Conservation (phyloP, 495 filamentous ascomycete genomes). For the Diplogelasinospora grovesii region DNA sequence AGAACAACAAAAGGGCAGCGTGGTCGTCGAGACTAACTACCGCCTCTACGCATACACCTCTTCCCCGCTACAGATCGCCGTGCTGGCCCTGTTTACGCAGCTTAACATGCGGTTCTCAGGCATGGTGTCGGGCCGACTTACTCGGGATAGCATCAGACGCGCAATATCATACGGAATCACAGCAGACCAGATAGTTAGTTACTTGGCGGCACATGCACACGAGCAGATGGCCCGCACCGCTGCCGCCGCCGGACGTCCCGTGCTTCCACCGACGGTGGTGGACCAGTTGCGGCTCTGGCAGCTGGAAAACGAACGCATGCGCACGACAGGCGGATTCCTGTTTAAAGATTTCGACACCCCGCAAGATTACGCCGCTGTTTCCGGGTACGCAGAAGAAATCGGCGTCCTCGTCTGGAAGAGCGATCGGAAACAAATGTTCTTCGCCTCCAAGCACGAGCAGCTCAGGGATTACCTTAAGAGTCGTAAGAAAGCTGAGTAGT, state of each 20-base stretch:
- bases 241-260: constrained; percentile 47
- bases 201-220: constrained; percentile 84
- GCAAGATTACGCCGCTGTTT: constrained; percentile 69
- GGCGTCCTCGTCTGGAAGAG: constrained; percentile 88
- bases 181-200: constrained; percentile 84
- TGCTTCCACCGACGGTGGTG: constrained; percentile 89
- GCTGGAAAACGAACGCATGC: constrained; percentile 90
- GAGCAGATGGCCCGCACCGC: constrained; percentile 74
- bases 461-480: constrained; percentile 71
- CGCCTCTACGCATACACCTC: constrained; percentile 94
- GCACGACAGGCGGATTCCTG: constrained; percentile 69
- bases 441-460: constrained; percentile 80
- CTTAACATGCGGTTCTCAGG: constrained; percentile 85
- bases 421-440: constrained; percentile 72
- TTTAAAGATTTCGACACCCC: constrained; percentile 79
- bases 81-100: constrained; percentile 82
- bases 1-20: constrained; percentile 79
- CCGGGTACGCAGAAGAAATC: constrained; percentile 78
- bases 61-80: constrained; percentile 85
- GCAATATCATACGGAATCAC: constrained; percentile 91
- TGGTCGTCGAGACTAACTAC: constrained; percentile 98
- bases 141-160: constrained; percentile 73
- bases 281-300: constrained; percentile 98
- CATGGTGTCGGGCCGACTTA: constrained; percentile 83
- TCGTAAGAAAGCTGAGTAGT: constrained; percentile 40